phyloP scores from a whole-genome alignment of 1,284 basidiomycete genomes.

The Cryptococcus maquisensis region DNA sequence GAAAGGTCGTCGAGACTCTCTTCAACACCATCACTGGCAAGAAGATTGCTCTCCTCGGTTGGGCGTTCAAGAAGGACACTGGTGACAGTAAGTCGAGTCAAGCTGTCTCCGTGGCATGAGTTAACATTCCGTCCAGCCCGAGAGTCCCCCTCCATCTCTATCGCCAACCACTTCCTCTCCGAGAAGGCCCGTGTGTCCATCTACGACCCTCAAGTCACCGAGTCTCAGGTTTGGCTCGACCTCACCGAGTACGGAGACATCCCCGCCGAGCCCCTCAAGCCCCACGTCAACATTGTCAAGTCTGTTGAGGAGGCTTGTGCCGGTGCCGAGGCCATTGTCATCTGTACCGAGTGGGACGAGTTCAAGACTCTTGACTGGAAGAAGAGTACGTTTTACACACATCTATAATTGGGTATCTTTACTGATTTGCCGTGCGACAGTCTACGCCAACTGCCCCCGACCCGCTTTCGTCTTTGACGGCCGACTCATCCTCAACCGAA shows the following conservation, averaged over 20 bases:
- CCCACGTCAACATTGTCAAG: slow-evolving; percentile 72
- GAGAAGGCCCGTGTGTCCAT: slow-evolving; percentile 83
- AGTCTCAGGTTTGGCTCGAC: slow-evolving; percentile 55
- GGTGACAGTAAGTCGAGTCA: slow-evolving; percentile 62
- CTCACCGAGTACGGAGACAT: slow-evolving; percentile 51
- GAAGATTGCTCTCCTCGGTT: slow-evolving; percentile 90
- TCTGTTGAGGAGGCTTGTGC: slow-evolving; percentile 83
- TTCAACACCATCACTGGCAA: slow-evolving; percentile 83
- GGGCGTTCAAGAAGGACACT: slow-evolving; percentile 91
- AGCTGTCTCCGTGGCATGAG: neutral
- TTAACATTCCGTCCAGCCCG: slow-evolving; percentile 53
- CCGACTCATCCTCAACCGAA: slow-evolving; percentile 66
- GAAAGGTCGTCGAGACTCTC: slow-evolving; percentile 85
- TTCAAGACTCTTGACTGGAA: slow-evolving; percentile 90
- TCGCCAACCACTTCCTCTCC: slow-evolving; percentile 87
- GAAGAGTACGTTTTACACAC: slow-evolving; percentile 26
- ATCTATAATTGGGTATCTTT: neutral
- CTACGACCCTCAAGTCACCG: slow-evolving; percentile 81
- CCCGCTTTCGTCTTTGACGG: slow-evolving; percentile 90
- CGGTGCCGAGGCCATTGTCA: slow-evolving; percentile 84
- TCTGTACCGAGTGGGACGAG: slow-evolving; percentile 90
- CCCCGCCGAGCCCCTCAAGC: slow-evolving; percentile 57
- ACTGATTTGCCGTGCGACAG: slow-evolving; percentile 41
- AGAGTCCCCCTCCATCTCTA: slow-evolving; percentile 92
- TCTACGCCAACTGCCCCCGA: slow-evolving; percentile 89